Conservation (phyloP, 2,329 filamentous ascomycete species). For the Fusarium sp. region DNA sequence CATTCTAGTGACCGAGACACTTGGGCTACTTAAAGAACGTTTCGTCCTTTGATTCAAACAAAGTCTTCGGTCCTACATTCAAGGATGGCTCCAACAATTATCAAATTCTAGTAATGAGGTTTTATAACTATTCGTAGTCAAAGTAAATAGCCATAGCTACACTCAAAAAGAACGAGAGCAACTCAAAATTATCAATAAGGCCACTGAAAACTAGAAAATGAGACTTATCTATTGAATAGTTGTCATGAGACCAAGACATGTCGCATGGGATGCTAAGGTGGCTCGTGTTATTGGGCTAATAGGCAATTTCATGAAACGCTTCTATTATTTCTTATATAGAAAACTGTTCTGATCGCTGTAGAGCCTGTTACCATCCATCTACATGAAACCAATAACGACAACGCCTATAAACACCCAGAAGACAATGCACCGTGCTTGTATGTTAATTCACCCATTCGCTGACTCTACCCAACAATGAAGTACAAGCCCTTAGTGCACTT, state of each 20-base stretch:
- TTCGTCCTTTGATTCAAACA: neutral
- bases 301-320: neutral
- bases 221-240: neutral
- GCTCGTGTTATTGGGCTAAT: too few species aligned
- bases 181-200: neutral
- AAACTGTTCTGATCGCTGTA: conserved; percentile 3
- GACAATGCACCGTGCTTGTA: conserved; percentile 16
- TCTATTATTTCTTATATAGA: neutral
- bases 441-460: neutral
- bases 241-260: neutral
- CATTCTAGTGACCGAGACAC: neutral
- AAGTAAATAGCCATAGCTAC: neutral
- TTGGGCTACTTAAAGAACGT: neutral
- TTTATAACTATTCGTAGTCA: neutral
- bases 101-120: neutral
- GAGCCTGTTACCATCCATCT: conserved; percentile 25
- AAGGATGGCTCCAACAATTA: neutral
- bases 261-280: neutral
- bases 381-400: conserved; percentile 15
- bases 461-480: neutral
- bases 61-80: neutral
- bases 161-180: neutral
- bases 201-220: neutral
- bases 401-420: conserved; percentile 14
- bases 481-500: neutral